These are phyloP conservation scores for Lodderomyces orthopsilosis DNA, from an alignment of 1,139 yeast genomes.

Conservation along the genomic window DNA sequence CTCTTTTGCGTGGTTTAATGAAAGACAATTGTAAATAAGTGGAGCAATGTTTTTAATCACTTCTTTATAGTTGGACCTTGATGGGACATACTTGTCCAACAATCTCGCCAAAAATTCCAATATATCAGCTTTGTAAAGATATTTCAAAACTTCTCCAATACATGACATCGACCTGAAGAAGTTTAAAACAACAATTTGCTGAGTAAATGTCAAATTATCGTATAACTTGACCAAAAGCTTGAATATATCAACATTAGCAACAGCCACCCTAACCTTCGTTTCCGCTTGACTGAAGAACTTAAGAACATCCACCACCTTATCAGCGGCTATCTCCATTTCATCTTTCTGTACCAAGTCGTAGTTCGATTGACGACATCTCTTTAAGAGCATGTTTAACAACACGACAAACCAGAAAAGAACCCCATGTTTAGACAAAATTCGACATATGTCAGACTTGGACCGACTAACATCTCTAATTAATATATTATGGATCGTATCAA, in stretches of 20 bases:
- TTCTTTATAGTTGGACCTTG: constrained; percentile 35
- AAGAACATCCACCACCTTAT: constrained; percentile 38
- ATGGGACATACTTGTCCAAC: constrained; percentile 29
- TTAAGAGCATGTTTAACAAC: constrained; percentile 32
- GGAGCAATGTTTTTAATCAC: constrained; percentile 44
- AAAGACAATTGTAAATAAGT: constrained; percentile 53
- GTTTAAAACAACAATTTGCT: constrained; percentile 40
- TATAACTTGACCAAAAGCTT: constrained; percentile 43
- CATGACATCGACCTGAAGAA: constrained; percentile 45
- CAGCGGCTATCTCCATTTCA: constrained; percentile 28
- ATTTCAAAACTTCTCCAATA: constrained; percentile 32
- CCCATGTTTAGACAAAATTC: constrained; percentile 50
- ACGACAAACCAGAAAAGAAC: constrained; percentile 51
- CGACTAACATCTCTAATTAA: constrained; percentile 43
- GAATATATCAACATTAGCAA: constrained; percentile 44
- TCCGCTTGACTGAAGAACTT: constrained; percentile 44
- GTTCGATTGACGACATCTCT: constrained; percentile 5
- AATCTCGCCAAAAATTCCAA: constrained; percentile 37
- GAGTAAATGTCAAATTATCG: constrained; percentile 26
- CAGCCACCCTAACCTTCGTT: constrained; percentile 37
- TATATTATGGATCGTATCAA: constrained; percentile 45
- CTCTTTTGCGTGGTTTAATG: constrained; percentile 53
- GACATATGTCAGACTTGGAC: constrained; percentile 53
- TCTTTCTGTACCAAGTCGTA: constrained; percentile 17
- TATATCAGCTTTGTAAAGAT: constrained; percentile 40